A percentile compares a stretch with the other conserved stretches of the same genome.
These are phyloP conservation scores for Vigna radiata DNA, from an alignment of 306 rosid species.

Conservation along the genomic window DNA sequence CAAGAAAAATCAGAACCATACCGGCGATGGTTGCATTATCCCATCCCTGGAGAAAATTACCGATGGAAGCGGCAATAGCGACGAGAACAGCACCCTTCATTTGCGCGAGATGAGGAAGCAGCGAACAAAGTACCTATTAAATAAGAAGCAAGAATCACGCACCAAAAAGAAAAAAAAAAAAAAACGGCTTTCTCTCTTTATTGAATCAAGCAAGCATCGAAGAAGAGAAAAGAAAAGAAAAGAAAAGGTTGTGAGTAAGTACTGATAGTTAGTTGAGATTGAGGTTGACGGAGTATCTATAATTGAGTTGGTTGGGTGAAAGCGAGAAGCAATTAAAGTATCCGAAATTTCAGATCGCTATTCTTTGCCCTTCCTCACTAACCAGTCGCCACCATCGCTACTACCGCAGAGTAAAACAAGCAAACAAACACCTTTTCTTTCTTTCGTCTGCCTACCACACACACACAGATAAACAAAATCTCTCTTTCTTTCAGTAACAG, in stretches of 20 bases:
- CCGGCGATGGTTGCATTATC: constrained; percentile 97
- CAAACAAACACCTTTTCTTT: too few species aligned
- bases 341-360: constrained; percentile 31
- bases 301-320: background rate
- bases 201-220: background rate
- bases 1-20: constrained; percentile 8
- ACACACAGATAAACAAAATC: too few species aligned
- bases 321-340: constrained; percentile 23
- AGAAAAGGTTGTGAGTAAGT: background rate
- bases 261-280: constrained; percentile 31
- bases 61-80: constrained; percentile 87
- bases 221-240: background rate
- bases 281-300: constrained; percentile 30
- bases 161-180: too few species aligned
- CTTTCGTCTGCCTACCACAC: too few species aligned
- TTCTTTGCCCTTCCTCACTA: background rate
- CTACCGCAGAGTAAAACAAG: too few species aligned
- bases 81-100: constrained; percentile 86
- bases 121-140: background rate
- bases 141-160: constrained; percentile 4
- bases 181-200: background rate
- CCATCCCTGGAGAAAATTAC: constrained; percentile 93
- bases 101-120: background rate
- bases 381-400: background rate
- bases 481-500: background rate